phyloP scores from a whole-genome alignment of 192 early-diverging fungal genomes.

The Coemansia javaensis region DNA sequence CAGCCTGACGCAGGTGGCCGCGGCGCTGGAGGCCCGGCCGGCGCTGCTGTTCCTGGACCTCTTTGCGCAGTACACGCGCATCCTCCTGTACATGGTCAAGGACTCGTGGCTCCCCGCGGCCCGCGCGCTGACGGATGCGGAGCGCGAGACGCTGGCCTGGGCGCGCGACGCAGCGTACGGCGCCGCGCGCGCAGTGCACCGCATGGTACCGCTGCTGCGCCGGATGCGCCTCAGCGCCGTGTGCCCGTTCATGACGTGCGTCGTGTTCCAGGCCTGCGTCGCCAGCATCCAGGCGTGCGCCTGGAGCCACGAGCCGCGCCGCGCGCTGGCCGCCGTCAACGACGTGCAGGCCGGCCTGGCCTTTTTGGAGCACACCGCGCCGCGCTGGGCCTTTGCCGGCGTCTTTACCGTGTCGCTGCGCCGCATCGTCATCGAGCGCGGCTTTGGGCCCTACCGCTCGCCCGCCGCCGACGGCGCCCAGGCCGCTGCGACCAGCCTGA shows the following conservation, averaged over 20 bases:
- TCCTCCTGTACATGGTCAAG: conserved; percentile 42
- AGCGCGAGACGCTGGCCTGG: conserved; percentile 19
- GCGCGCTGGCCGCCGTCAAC: conserved; percentile 16
- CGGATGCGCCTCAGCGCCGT: conserved; percentile 26
- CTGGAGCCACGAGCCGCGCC: conserved; percentile 17
- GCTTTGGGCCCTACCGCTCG: conserved; percentile 12
- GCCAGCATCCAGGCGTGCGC: conserved; percentile 31
- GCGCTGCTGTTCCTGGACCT: conserved; percentile 24
- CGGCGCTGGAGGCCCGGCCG: conserved; percentile 1
- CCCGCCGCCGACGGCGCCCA: not conserved
- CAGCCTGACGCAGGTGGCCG: conserved; percentile 7
- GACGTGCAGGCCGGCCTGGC: conserved; percentile 24
- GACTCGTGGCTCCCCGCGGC: conserved; percentile 31
- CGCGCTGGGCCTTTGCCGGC: conserved; percentile 36
- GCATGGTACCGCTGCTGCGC: conserved; percentile 37
- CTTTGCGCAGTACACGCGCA: conserved; percentile 31
- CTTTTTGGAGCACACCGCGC: conserved; percentile 31
- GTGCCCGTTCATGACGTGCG: conserved; percentile 27
- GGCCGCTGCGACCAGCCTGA: not conserved
- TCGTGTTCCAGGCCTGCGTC: conserved; percentile 44
- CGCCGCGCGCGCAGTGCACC: conserved; percentile 28
- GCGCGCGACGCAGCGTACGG: conserved; percentile 21
- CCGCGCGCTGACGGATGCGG: conserved; percentile 22
- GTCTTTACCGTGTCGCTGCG: conserved; percentile 33
- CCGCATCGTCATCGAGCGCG: conserved; percentile 36